Percentiles rank a stretch among this genome's conserved stretches.
These are phyloP conservation scores for Epichloe gansuensis DNA, from an alignment of 2,329 filamentous ascomycete species.

Conservation along the genomic window DNA sequence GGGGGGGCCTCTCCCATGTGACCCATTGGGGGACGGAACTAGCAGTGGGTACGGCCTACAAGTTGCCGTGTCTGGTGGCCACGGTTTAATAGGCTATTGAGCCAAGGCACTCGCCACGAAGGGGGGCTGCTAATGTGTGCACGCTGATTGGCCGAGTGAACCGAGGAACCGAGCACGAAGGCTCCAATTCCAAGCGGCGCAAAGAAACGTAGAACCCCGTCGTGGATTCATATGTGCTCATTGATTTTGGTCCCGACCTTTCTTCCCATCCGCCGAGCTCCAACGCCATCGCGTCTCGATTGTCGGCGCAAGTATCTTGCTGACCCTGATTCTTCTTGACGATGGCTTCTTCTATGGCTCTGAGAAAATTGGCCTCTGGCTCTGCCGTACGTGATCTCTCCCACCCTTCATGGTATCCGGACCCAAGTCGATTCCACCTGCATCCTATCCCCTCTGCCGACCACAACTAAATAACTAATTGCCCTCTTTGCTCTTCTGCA, in stretches of 20 bases:
- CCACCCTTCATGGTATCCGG: not conserved
- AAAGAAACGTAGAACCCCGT: conserved; percentile 14
- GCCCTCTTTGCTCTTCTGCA: not conserved
- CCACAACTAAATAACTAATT: not conserved
- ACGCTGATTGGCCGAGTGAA: conserved; percentile 21
- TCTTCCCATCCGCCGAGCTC: not conserved
- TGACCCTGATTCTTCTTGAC: conserved; percentile 18
- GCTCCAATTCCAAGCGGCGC: conserved; percentile 7
- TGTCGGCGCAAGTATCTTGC: conserved; percentile 20
- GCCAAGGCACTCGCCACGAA: not conserved
- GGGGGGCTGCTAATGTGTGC: conserved; percentile 7
- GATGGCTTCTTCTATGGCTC: conserved; percentile 52
- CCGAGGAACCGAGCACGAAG: conserved; percentile 22
- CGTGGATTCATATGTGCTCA: conserved; percentile 11
- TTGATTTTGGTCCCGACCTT: not conserved
- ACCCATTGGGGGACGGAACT: not conserved
- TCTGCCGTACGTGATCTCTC: conserved; percentile 36
- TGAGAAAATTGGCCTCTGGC: conserved; percentile 45
- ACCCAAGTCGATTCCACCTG: not conserved
- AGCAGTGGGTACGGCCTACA: not conserved
- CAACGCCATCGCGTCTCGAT: conserved; percentile 4
- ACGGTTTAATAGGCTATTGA: conserved; percentile 6
- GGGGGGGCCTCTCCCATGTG: not conserved
- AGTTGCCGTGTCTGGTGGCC: not conserved
- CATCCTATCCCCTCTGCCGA: not conserved